These are phyloP conservation scores for Calonectria hongkongensis DNA, from an alignment of 2,329 filamentous ascomycete species.

Conservation along the genomic window DNA sequence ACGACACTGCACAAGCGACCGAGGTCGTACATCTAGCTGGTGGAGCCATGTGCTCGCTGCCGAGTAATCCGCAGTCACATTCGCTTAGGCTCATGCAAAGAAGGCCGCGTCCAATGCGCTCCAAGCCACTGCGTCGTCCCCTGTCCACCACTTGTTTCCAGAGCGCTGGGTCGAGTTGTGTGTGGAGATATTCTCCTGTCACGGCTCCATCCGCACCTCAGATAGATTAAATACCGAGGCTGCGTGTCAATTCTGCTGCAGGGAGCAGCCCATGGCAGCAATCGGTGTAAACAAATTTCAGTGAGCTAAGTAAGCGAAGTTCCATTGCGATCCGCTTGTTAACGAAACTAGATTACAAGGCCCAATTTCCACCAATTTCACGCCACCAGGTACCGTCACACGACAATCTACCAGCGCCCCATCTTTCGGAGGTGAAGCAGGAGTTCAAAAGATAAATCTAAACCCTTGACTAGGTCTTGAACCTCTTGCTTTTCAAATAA, in stretches of 20 bases:
- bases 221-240: slow-evolving; percentile 6
- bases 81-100: slow-evolving; percentile 18
- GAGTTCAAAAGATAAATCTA: slow-evolving; percentile 21
- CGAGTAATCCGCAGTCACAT: slow-evolving; percentile 6
- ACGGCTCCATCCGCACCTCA: background rate
- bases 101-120: background rate
- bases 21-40: background rate
- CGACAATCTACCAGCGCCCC: background rate
- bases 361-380: background rate
- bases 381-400: background rate
- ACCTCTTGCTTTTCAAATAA: slow-evolving; percentile 5
- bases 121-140: background rate
- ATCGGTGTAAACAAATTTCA: background rate
- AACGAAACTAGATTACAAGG: slow-evolving; percentile 5
- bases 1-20: background rate
- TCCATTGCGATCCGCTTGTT: background rate
- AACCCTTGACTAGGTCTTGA: slow-evolving; percentile 2
- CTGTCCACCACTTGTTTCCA: background rate
- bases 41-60: background rate
- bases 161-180: background rate
- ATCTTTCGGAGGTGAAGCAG: slow-evolving; percentile 5
- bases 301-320: background rate
- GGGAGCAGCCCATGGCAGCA: background rate
- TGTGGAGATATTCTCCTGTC: background rate
- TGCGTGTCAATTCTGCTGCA: background rate